Evolutionary conservation across 2,329 filamentous ascomycete genomes (phyloP), one percentile per base, ranked within the genome.

Genomic region (Scedosporium dehoogii): DNA sequence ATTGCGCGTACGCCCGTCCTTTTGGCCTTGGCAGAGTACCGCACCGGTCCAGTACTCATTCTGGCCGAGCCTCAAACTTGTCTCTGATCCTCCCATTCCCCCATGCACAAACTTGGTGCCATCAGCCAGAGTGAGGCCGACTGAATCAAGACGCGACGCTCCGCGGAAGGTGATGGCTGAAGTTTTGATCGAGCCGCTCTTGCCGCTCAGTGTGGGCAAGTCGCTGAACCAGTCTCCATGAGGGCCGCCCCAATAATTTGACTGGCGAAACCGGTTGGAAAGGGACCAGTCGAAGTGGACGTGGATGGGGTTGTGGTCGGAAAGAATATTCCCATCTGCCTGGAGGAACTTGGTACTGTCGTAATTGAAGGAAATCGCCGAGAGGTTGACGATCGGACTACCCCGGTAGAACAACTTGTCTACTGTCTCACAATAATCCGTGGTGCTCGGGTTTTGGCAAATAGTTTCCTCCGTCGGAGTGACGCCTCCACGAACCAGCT

Each of bases 401-500:
- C 77, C 76, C 44, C 84, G 80, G 73, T 84, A 87, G 67, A 87
- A 81, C 57, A 87, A 75, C 73, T 89, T 89, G 73, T 89, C 86
- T 44, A 89, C 84, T 3, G 81, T 84, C 73, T 89, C 86, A 71
- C 86, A 89, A 4, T 72, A 70, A 68, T 78, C 77, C 57, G 72
- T 78, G 0, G 75, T 74, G 33, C 79, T 79, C 0, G 86, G 86
- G 67, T 86, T 87, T n/a, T 72, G 72, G 72, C 86, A 89, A 16
- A 82, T 62, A 21, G 72, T 65, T 67, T 81, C 74, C 33, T 68
- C 67, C 12, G 73, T 71, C 0, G 84, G 82, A 29, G 77, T 73
- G 9, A 75, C 71, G 10, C 82, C 81, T 25, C 69, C 72, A 14
- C 74, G 75, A 48, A 81, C 72, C 0, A 86, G 75, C 67, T 86